Percentiles rank a stretch among this genome's conserved stretches.
These are phyloP conservation scores for Cucurbita argyrosperma DNA, from an alignment of 306 rosid genomes.

Conservation along the genomic window DNA sequence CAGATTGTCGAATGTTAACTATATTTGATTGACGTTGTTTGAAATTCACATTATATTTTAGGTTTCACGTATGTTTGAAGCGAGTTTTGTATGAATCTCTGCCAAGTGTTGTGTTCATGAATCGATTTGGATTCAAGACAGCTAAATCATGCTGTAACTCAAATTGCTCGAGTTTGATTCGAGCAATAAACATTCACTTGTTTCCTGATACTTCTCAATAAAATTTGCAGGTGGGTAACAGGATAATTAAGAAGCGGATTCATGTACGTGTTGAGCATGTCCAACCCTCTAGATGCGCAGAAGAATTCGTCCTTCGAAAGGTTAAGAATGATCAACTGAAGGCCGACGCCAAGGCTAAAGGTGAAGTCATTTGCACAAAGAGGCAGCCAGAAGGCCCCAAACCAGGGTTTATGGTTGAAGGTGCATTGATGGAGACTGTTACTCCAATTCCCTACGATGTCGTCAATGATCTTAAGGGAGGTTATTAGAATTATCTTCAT, in stretches of 20 bases:
- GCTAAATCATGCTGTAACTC: no score
- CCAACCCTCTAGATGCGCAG: conserved; percentile 36
- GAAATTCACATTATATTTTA: not conserved
- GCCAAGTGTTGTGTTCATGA: no score
- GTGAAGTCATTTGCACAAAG: conserved; percentile 70
- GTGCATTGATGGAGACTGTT: conserved; percentile 75
- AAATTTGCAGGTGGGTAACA: not conserved
- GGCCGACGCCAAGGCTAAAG: conserved; percentile 71
- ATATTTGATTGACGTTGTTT: no score
- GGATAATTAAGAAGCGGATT: not conserved
- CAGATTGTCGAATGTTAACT: not conserved
- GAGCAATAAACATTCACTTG: no score
- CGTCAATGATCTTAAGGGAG: conserved; percentile 93
- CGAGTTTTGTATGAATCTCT: no score
- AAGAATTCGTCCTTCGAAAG: conserved; percentile 64
- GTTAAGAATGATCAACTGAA: conserved; percentile 55
- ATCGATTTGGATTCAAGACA: no score
- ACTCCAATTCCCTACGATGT: conserved; percentile 96
- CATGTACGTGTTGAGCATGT: not conserved
- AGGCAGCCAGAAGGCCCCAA: conserved; percentile 84
- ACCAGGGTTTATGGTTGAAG: conserved; percentile 89
- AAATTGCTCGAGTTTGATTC: no score
- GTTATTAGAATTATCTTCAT: conserved; percentile 34
- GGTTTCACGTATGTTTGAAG: no score
- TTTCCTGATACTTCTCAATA: no score